Evolutionary conservation across 495 filamentous ascomycete genomes (phyloP).

Genomic region (Cercophora scortea): DNA sequence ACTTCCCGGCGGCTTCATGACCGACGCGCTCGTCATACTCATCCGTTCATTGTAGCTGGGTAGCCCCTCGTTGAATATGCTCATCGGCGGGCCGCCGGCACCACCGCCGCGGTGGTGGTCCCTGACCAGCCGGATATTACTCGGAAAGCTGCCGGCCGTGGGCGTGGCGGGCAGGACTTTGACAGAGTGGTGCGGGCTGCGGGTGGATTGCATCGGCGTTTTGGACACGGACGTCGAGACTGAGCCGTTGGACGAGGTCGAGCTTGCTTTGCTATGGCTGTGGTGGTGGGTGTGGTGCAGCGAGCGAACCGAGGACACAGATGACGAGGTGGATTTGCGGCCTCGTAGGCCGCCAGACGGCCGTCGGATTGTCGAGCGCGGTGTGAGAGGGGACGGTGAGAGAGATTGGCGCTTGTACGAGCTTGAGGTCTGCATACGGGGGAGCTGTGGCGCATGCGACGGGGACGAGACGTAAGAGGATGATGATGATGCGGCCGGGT

Average conservation of each 20-base stretch:
- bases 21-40: conserved; percentile 1
- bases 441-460: conserved; percentile 35
- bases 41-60: conserved; percentile 19
- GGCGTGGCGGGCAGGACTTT: conserved; percentile 94
- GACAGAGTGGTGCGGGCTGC: conserved; percentile 79
- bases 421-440: conserved; percentile 41
- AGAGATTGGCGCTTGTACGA: conserved; percentile 72
- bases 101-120: conserved; percentile 21
- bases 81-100: conserved; percentile 29
- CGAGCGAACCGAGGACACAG: conserved; percentile 84
- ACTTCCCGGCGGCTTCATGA: conserved; percentile 28
- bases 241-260: conserved; percentile 76
- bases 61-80: conserved; percentile 46
- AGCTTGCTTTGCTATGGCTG: conserved; percentile 88
- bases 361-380: conserved; percentile 74
- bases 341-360: conserved; percentile 71
- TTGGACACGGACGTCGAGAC: conserved; percentile 60
- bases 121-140: conserved; percentile 78
- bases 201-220: conserved; percentile 50
- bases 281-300: conserved; percentile 85
- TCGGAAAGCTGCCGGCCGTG: conserved; percentile 69
- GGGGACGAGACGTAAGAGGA: conserved; percentile 24
- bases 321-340: conserved; percentile 92
- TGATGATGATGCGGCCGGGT: neutral
- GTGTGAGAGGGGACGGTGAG: conserved; percentile 84